These are phyloP conservation scores for Xylaria sp. DNA, from an alignment of 495 filamentous ascomycete species.

Conservation along the genomic window DNA sequence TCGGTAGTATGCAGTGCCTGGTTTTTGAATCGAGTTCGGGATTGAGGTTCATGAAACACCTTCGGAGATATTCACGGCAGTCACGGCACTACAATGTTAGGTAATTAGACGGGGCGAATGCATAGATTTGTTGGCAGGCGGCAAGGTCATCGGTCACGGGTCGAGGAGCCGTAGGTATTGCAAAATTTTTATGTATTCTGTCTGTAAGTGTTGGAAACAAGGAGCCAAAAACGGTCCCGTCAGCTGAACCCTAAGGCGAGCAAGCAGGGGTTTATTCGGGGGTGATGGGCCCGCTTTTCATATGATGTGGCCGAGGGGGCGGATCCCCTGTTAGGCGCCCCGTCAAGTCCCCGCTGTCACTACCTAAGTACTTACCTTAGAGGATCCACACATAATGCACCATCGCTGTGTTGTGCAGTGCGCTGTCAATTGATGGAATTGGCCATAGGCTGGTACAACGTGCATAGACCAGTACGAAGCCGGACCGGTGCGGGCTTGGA, in stretches of 20 bases:
- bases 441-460: no score
- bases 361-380: neutral
- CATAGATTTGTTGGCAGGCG: neutral
- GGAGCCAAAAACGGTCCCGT: neutral
- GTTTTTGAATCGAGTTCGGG: neutral
- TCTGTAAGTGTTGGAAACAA: neutral
- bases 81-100: neutral
- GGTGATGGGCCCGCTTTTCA: neutral
- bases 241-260: constrained; percentile 8
- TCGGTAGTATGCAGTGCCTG: neutral
- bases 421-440: no score
- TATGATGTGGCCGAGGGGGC: neutral
- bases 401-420: no score
- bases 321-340: neutral
- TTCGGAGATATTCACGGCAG: neutral
- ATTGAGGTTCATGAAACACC: neutral
- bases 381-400: no score
- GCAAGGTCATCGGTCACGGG: no score
- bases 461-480: no score
- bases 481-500: no score
- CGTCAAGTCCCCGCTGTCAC: neutral
- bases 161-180: no score
- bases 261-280: neutral
- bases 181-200: no score
- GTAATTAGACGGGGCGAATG: neutral